These are phyloP conservation scores for Corylus avellana DNA, from an alignment of 306 rosid genomes.

Conservation along the genomic window DNA sequence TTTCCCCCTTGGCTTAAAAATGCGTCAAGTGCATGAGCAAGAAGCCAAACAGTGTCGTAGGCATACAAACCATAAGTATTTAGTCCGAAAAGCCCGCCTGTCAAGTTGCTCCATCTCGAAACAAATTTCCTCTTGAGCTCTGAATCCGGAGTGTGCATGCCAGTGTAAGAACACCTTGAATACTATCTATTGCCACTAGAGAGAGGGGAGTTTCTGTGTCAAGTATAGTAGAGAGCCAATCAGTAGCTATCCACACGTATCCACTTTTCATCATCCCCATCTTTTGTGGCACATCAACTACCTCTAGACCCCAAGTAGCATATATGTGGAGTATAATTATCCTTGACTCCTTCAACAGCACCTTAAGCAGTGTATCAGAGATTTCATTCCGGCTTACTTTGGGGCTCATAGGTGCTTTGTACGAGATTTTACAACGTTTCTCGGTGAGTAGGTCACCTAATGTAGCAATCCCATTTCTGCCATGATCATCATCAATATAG, in stretches of 20 bases:
- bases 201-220: constrained; percentile 51
- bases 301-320: constrained; percentile 42
- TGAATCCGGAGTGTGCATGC: constrained; percentile 67
- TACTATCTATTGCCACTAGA: constrained; percentile 40
- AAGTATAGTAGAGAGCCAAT: constrained; percentile 64
- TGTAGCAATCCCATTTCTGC: constrained; percentile 80
- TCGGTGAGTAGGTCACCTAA: constrained; percentile 74
- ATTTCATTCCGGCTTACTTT: constrained; percentile 51
- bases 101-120: constrained; percentile 73
- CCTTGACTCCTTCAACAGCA: constrained; percentile 75
- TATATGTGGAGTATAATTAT: constrained; percentile 63
- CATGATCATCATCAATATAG: constrained; percentile 82
- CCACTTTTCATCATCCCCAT: constrained; percentile 85
- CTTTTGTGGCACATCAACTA: constrained; percentile 57
- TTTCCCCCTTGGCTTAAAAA: constrained; percentile 67
- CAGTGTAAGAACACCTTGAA: constrained; percentile 75
- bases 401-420: constrained; percentile 68
- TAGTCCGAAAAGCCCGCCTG: constrained; percentile 44
- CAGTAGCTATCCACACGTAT: constrained; percentile 87
- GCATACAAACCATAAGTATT: constrained; percentile 59
- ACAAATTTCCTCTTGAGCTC: constrained; percentile 59
- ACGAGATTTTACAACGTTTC: constrained; percentile 77
- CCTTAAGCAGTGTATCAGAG: constrained; percentile 65
- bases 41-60: constrained; percentile 79
- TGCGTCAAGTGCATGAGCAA: constrained; percentile 74